Evolutionary conservation across 2,329 filamentous ascomycete species (phyloP), one percentile per base, ranked within the genome.

Genomic region (Rosellinia necatrix): DNA sequence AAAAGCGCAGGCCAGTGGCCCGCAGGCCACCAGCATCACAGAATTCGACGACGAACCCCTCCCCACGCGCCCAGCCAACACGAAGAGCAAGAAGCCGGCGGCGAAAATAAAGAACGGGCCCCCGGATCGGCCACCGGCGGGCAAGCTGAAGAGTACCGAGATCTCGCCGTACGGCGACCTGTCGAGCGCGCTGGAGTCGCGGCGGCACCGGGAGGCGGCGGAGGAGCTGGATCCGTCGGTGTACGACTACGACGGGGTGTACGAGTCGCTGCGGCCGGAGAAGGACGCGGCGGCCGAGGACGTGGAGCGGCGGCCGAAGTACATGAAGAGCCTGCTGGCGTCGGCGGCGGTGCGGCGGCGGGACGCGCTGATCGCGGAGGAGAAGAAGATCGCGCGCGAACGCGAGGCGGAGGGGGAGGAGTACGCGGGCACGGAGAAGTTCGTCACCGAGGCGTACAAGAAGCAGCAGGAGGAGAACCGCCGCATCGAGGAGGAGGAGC

Each of bases 221-320:
- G 78, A 85, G 59, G 80, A 84, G 56, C 69, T 88, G 7, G 90
- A 94, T 66, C 77, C 89, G 1, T 87, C 84, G 44, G 86, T 94
- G 64, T 94, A 92, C 77, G 90, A 94, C 74, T 96, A 94, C 75
- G 91, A 96, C 70, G 82, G 82, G 1, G 89, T 91, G 19, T 92
- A 91, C 74, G 90, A 93, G 65, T 88, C 87, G 1, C 78, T 93
- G 35, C 88, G 90, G 62, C 82, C 84, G 13, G 80, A 85, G 56
- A 81, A 84, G 63, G 81, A 81, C 56, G 74, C 75, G 2, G 78
- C 78, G 3, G 73, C 76, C 41, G 73, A 75, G 49, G 81, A 82
- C 3, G 73, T 76, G 2, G 82, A 87, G 66, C 79, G 85, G 35
- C 85, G 85, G 64, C 88, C 90, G 1, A 90, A 89, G 65, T 94